Percentiles rank a stretch among this genome's conserved stretches.
phyloP scores from a whole-genome alignment of 2,329 filamentous ascomycete genomes.

The Ophiostoma novo-ulmi region DNA sequence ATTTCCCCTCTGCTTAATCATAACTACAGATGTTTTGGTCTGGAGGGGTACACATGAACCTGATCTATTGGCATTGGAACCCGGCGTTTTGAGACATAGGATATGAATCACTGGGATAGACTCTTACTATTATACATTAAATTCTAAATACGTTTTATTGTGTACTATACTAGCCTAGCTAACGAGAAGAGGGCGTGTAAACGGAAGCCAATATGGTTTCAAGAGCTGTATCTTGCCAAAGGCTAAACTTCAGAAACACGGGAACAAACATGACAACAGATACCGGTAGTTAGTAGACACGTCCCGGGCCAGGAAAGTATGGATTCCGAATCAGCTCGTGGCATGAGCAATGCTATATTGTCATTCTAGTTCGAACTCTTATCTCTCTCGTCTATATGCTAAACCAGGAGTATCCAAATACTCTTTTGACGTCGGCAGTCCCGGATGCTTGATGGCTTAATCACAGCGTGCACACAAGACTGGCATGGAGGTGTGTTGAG shows the following conservation, averaged over 20 bases:
- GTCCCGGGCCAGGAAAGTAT: neutral
- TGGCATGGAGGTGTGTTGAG: neutral
- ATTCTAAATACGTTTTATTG: neutral
- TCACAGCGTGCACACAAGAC: no score
- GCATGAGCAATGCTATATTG: no score
- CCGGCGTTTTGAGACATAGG: conserved; percentile 8
- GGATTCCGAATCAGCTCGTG: neutral
- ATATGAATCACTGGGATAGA: neutral
- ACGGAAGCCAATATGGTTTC: neutral
- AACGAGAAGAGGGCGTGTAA: neutral
- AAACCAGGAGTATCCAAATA: neutral
- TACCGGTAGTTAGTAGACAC: neutral
- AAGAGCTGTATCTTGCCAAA: neutral
- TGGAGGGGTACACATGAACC: neutral
- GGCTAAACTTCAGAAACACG: neutral
- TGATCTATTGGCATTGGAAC: neutral
- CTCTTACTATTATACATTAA: neutral
- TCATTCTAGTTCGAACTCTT: no score
- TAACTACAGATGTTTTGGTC: neutral
- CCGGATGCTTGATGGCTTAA: neutral
- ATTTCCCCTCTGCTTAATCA: neutral
- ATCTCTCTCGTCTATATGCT: neutral
- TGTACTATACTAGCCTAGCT: neutral
- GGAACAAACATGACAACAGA: neutral
- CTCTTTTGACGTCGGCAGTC: neutral